phyloP scores from a whole-genome alignment of 2,329 filamentous ascomycete genomes.

The Exophiala sp. region DNA sequence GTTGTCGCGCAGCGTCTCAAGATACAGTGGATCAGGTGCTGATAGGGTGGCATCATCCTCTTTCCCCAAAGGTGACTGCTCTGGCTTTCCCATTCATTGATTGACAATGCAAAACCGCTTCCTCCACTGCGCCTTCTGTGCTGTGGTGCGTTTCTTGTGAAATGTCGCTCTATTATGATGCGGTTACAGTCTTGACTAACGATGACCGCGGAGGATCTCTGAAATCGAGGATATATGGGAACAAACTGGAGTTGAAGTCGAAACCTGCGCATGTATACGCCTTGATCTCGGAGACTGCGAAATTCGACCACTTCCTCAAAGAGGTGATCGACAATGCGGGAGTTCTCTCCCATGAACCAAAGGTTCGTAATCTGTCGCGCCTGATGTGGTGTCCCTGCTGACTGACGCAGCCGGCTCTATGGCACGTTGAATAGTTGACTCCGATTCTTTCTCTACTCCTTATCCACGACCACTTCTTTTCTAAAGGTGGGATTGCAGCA shows the following conservation, averaged over 20 bases:
- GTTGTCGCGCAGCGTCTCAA: no score
- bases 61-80: no score
- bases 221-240: slow-evolving; percentile 73
- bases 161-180: slow-evolving; percentile 96
- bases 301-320: slow-evolving; percentile 81
- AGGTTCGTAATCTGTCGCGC: slow-evolving; percentile 52
- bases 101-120: no score
- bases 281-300: slow-evolving; percentile 75
- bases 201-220: slow-evolving; percentile 61
- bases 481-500: slow-evolving; percentile 75
- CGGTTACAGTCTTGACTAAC: slow-evolving; percentile 64
- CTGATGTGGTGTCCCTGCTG: slow-evolving; percentile 27
- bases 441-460: slow-evolving; percentile 75
- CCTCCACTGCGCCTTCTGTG: no score
- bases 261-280: slow-evolving; percentile 79
- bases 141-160: no score
- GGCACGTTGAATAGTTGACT: slow-evolving; percentile 56
- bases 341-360: slow-evolving; percentile 71
- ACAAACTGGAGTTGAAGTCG: slow-evolving; percentile 66
- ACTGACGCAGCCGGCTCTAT: slow-evolving; percentile 35
- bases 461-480: slow-evolving; percentile 75
- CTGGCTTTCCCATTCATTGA: no score
- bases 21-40: no score
- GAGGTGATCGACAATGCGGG: slow-evolving; percentile 81
- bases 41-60: no score